Percentiles rank a stretch among this genome's conserved stretches.
These are phyloP conservation scores for Ascochyta rabiei DNA, from an alignment of 2,329 filamentous ascomycete species.

Conservation along the genomic window DNA sequence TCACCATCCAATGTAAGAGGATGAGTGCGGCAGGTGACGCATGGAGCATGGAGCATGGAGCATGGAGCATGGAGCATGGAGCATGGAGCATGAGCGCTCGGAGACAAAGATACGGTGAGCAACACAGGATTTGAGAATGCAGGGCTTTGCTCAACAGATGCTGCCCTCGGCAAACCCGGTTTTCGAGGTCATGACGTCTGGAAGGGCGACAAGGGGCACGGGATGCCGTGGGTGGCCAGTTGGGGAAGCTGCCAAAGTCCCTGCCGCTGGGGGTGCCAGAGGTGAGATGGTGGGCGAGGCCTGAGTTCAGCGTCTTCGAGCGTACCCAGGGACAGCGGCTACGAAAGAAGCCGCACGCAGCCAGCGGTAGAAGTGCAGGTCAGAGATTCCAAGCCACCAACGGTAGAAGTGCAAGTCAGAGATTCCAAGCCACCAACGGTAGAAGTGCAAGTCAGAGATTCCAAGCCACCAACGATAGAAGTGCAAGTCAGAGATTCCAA, in stretches of 20 bases:
- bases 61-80: no score
- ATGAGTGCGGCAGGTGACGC: slow-evolving; percentile 4
- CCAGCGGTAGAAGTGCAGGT: not conserved
- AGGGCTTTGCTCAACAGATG: slow-evolving; percentile 19
- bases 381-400: slow-evolving; percentile 6
- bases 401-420: not conserved
- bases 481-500: not conserved
- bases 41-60: slow-evolving; percentile 5
- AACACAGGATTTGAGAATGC: slow-evolving; percentile 8
- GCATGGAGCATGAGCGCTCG: slow-evolving; percentile 7
- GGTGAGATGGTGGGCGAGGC: not conserved
- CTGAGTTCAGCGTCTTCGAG: not conserved
- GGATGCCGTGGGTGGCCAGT: slow-evolving; percentile 15
- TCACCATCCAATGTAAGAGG: not conserved
- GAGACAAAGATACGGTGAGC: slow-evolving; percentile 15
- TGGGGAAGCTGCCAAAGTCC: not conserved
- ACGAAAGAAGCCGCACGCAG: not conserved
- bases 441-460: not conserved
- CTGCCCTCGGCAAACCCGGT: slow-evolving; percentile 16
- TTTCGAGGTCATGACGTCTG: slow-evolving; percentile 17
- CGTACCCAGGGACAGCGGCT: not conserved
- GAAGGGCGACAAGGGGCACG: slow-evolving; percentile 16
- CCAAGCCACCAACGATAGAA: slow-evolving; percentile 1
- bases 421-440: slow-evolving; percentile 6
- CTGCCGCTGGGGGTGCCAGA: not conserved